phyloP scores from a whole-genome alignment of 2,329 filamentous ascomycete species.

The Xylariaceae sp. region DNA sequence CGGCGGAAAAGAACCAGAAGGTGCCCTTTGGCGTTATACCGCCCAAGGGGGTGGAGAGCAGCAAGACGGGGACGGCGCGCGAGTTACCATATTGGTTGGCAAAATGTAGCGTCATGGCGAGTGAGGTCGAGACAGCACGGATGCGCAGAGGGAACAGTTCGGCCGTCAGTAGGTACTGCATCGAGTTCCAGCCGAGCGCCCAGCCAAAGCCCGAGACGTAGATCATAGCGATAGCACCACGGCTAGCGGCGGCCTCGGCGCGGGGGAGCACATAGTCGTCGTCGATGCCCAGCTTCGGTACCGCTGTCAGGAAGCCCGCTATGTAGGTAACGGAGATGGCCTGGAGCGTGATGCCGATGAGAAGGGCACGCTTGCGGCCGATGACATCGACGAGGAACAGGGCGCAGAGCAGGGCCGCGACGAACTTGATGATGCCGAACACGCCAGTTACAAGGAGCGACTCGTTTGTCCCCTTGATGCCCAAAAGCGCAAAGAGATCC shows the following conservation, averaged over 20 bases:
- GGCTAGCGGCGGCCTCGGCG: conserved; percentile 62
- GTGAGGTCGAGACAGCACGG: conserved; percentile 71
- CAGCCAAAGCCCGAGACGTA: conserved; percentile 73
- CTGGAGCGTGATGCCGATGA: conserved; percentile 67
- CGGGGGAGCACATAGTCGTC: conserved; percentile 55
- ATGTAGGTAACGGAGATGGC: conserved; percentile 68
- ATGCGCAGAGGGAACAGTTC: conserved; percentile 80
- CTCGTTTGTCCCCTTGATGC: conserved; percentile 71
- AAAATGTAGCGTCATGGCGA: conserved; percentile 81
- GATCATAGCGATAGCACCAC: conserved; percentile 75
- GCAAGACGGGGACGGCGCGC: conserved; percentile 77
- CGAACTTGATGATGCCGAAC: conserved; percentile 77
- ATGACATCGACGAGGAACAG: conserved; percentile 82
- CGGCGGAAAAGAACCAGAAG: conserved; percentile 76
- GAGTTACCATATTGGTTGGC: conserved; percentile 80
- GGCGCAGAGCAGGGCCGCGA: conserved; percentile 71
- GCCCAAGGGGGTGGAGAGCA: conserved; percentile 56
- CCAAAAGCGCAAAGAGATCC: conserved; percentile 75
- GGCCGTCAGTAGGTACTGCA: conserved; percentile 80
- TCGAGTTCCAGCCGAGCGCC: conserved; percentile 76
- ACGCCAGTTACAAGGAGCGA: conserved; percentile 76
- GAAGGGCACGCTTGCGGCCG: conserved; percentile 72
- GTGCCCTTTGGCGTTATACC: conserved; percentile 69
- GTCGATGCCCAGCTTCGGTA: conserved; percentile 63
- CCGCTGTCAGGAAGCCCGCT: conserved; percentile 65